Percentiles rank a stretch among this genome's conserved stretches.
phyloP scores from a whole-genome alignment of 495 filamentous ascomycete species.

The Aspergillus wentii region DNA sequence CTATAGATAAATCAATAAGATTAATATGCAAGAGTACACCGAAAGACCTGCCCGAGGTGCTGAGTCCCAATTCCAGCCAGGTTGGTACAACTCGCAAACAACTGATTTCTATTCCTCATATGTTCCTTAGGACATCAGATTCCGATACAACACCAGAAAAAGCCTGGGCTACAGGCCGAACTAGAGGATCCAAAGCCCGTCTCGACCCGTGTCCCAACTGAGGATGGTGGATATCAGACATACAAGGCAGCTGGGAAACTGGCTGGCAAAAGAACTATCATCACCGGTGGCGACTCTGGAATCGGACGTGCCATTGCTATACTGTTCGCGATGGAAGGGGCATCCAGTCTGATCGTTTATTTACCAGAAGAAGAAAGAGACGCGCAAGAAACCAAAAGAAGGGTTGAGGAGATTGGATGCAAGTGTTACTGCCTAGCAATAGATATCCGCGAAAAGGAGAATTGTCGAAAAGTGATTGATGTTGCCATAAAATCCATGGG shows the following conservation, averaged over 20 bases:
- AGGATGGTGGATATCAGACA: conserved; percentile 63
- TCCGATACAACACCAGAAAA: conserved; percentile 61
- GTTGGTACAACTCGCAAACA: conserved; percentile 1
- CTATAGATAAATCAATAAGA: too few relatives aligned
- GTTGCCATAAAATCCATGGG: conserved; percentile 59
- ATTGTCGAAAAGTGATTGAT: conserved; percentile 68
- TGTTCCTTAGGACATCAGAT: conserved; percentile 55
- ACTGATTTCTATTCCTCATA: not conserved
- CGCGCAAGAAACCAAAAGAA: conserved; percentile 65
- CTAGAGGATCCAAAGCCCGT: conserved; percentile 59
- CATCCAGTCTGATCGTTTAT: conserved; percentile 68
- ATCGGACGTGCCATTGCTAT: conserved; percentile 78
- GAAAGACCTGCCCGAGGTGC: too few relatives aligned
- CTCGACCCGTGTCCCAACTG: conserved; percentile 63
- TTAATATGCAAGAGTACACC: too few relatives aligned
- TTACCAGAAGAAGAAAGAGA: conserved; percentile 73
- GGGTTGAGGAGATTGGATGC: conserved; percentile 59
- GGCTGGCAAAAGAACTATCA: conserved; percentile 66
- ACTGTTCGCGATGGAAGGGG: conserved; percentile 80
- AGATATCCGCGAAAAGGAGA: conserved; percentile 57
- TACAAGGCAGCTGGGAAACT: conserved; percentile 81
- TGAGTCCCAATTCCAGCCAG: conserved; percentile 14
- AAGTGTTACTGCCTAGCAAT: conserved; percentile 56
- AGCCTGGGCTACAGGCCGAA: conserved; percentile 64
- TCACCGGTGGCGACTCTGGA: conserved; percentile 79